Conservation (phyloP, 2,329 filamentous ascomycete genomes). For the Coccinonectria pachysandricola region DNA sequence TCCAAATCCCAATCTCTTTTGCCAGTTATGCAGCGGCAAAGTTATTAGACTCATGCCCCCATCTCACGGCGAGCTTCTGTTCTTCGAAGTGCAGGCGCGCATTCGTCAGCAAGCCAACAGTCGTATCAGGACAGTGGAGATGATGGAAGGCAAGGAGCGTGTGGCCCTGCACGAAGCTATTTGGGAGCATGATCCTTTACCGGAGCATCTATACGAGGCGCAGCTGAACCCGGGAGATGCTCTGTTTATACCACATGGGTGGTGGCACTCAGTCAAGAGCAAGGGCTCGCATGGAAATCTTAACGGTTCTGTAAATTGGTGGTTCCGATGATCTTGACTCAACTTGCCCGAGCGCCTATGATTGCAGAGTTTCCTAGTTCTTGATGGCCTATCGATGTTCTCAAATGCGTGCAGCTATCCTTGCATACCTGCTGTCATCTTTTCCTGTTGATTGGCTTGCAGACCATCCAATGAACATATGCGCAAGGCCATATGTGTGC, state of each 20-base stretch:
- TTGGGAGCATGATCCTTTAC: slow-evolving; percentile 42
- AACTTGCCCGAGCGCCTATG: no score
- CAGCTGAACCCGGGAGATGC: slow-evolving; percentile 43
- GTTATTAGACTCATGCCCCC: slow-evolving; percentile 62
- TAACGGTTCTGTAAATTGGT: slow-evolving; percentile 36
- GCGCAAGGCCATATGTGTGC: slow-evolving; percentile 41
- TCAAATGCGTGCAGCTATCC: neutral
- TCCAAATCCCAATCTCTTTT: slow-evolving; percentile 87
- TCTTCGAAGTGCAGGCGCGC: slow-evolving; percentile 37
- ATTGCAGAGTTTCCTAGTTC: no score
- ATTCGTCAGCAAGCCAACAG: slow-evolving; percentile 31
- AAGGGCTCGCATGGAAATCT: slow-evolving; percentile 22
- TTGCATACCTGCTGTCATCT: slow-evolving; percentile 5
- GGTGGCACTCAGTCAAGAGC: slow-evolving; percentile 38
- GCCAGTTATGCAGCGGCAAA: slow-evolving; percentile 70
- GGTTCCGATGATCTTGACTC: slow-evolving; percentile 36
- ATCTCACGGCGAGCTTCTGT: slow-evolving; percentile 51
- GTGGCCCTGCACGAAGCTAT: slow-evolving; percentile 54
- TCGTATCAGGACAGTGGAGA: slow-evolving; percentile 65
- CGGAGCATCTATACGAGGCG: slow-evolving; percentile 37
- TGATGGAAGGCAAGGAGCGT: slow-evolving; percentile 79
- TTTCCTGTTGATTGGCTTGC: slow-evolving; percentile 23
- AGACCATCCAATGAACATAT: slow-evolving; percentile 42
- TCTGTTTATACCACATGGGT: slow-evolving; percentile 32
- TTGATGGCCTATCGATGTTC: no score